These are phyloP conservation scores for Plantago major DNA, from an alignment of 257 asterid genomes.

Conservation along the genomic window DNA sequence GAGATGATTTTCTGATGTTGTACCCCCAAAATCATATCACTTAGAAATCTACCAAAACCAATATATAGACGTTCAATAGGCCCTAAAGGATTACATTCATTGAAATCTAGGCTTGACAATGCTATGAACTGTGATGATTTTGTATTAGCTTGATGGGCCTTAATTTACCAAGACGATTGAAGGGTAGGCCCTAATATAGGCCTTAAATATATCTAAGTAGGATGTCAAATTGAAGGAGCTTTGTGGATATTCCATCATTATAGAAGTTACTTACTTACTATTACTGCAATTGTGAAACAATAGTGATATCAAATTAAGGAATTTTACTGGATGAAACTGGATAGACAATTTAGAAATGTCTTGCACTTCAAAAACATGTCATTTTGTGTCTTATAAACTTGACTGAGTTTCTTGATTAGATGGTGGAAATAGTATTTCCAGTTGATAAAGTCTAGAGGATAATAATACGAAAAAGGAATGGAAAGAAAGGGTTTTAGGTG, in stretches of 20 bases:
- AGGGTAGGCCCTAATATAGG: too few species aligned
- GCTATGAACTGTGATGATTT: too few species aligned
- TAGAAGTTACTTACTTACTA: not conserved
- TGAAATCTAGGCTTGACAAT: too few species aligned
- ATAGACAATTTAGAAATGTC: not conserved
- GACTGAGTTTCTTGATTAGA: too few species aligned
- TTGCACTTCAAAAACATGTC: not conserved
- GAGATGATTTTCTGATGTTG: conserved; percentile 19
- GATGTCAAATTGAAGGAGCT: conserved; percentile 11
- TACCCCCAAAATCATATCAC: conserved; percentile 16
- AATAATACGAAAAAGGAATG: too few species aligned
- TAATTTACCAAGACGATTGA: too few species aligned
- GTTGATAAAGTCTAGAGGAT: too few species aligned
- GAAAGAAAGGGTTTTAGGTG: too few species aligned
- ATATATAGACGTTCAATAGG: not conserved
- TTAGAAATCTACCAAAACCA: conserved; percentile 15
- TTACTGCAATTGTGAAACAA: not conserved
- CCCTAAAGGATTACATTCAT: too few species aligned
- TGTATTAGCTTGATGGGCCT: too few species aligned
- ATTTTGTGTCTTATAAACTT: too few species aligned
- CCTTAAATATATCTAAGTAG: not conserved
- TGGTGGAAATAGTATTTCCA: too few species aligned
- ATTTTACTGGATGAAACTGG: not conserved
- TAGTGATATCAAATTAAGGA: not conserved
- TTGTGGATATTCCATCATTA: not conserved